Conservation (phyloP, 106 monocot species). For the Apostasia shenzhenica region DNA sequence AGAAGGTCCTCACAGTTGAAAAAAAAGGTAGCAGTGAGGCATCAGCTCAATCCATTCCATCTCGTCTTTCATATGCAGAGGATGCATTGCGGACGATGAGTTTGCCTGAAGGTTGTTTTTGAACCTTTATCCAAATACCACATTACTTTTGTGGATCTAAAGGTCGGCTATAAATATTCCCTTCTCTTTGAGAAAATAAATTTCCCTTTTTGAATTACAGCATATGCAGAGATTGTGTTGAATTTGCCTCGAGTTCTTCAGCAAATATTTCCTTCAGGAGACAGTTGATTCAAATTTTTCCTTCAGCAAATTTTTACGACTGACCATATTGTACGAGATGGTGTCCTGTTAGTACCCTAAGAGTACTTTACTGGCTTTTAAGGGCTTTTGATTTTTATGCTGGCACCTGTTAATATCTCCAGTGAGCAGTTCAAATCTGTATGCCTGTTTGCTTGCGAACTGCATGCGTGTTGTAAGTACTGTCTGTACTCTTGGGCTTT, state of each 20-base stretch:
- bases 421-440: no score
- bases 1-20: constrained; percentile 35
- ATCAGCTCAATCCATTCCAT: constrained; percentile 42
- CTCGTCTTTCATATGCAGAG: constrained; percentile 80
- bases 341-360: no score
- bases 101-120: constrained; percentile 80
- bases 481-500: no score
- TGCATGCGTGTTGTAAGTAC: no score
- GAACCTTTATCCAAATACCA: background rate
- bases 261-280: constrained; percentile 11
- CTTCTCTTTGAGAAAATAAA: background rate
- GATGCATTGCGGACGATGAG: constrained; percentile 72
- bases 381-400: no score
- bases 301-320: no score
- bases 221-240: constrained; percentile 24
- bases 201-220: constrained; percentile 5
- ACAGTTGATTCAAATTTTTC: background rate
- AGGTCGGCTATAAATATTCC: no score
- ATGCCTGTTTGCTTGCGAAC: no score
- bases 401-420: no score
- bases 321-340: no score
- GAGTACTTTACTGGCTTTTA: no score
- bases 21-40: constrained; percentile 22
- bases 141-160: no score
- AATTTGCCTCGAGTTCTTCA: constrained; percentile 21